Evolutionary conservation across 2,329 filamentous ascomycete species (phyloP), one percentile per base, ranked within the genome.

Genomic region (Tympanopsis confertula): DNA sequence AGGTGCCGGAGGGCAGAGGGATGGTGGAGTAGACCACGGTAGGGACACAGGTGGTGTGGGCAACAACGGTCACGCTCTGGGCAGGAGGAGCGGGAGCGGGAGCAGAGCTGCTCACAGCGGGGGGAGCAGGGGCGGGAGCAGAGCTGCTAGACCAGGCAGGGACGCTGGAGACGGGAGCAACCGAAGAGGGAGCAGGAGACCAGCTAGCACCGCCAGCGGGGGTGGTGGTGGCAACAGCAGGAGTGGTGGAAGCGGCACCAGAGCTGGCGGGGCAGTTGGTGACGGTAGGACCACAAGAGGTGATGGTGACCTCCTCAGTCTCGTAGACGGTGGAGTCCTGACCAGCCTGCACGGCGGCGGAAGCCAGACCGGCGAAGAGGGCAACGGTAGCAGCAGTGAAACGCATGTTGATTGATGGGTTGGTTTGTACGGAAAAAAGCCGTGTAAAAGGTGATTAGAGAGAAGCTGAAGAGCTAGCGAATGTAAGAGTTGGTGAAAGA

Each of bases 271-370:
- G 46, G 45, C 67, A 70, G 63, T 68, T 50, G 51, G 67, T 62
- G 46, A 65, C 64, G 45, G 61, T 65, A 32, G 66, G 58, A 42
- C 55, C 62, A 54, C 65, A 70, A 17, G 61, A 66, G 54, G 63
- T 70, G 58, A 69, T 63, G 56, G 66, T 70, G 43, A 69, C 62
- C 43, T 69, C 55, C 48, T 69, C 61, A 43, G 66, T 69, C 50
- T 58, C 54, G 57, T 67, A 68, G 52, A 68, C 55, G 50, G 63
- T 66, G 30, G 39, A 36, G 37, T 52, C 49, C 36, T 12, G 4
- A 20, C 33, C 35, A 29, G 38, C 15, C 2, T 43, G 45, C 20
- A 42, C 5, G 20, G 32, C 30, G 15, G 48, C 54, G 38, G 51
- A 36, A 32, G 47, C 54, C 39, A 48, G 52, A 39, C 50, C 46